Evolutionary conservation across 2,329 filamentous ascomycete species (phyloP), one percentile per base, ranked within the genome.

Genomic region (Conoideocrella luteorostrata): DNA sequence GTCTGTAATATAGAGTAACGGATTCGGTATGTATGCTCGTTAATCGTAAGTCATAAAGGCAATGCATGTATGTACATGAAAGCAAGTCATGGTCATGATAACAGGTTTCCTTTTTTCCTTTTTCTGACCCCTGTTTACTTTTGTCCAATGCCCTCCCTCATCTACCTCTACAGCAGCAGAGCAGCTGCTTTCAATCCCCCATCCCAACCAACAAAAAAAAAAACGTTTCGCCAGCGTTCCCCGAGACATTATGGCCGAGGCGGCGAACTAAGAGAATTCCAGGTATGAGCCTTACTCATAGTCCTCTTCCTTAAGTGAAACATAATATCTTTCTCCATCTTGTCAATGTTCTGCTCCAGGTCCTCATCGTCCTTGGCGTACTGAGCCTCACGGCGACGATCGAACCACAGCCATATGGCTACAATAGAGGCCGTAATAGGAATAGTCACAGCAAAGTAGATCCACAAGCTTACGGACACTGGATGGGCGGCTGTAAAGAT

Each of bases 361-460:
- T 75, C 69, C 21, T 54, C 51, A 49, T 80, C 75, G 53, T 79
- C 75, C 39, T 52, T 51, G 11, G 60, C 64, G 52, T 75, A 75
- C 50, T 64, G 59, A 44, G 57, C 62, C 60, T 78, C 72, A 39
- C 75, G 71, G 20, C 65, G 63, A 32, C 58, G 63, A 53, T 80
- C 76, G 55, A 75, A 74, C 49, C 66, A 65, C 53, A 72, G 66
- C 77, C 78, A 82, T n/a, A 65, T 56, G 3, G 63, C 61, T 20
- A 83, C 73, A 48, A 82, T 76, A 39, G 67, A 22, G 2, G 71
- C 55, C 0, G 79, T 83, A 41, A 81, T 51, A 3, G 79, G 79
- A 10, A 82, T 59, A 3, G 77, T 78, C 43, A 82, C 70, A 48
- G 65, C 76, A 50, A 82, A 82, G 63, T 82, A 83, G 42, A 83